A percentile compares a stretch with the other conserved stretches of the same genome.
phyloP scores from a whole-genome alignment of 1,284 basidiomycete species.

The Mycena citricolor region DNA sequence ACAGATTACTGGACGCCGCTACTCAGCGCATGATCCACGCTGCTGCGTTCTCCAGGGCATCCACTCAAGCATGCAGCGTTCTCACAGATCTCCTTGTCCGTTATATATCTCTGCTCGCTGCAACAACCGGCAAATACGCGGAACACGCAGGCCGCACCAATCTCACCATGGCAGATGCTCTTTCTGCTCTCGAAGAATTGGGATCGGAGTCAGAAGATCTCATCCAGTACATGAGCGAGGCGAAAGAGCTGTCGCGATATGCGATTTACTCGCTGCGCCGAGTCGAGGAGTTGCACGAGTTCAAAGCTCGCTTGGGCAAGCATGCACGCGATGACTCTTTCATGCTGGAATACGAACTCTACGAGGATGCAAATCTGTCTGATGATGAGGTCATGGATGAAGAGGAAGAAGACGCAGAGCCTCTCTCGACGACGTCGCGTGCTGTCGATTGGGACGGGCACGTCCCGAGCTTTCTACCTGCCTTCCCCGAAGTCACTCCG shows the following conservation, averaged over 20 bases:
- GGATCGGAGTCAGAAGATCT: slow-evolving; percentile 71
- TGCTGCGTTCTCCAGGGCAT: slow-evolving; percentile 70
- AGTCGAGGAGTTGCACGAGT: slow-evolving; percentile 66
- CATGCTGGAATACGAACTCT: slow-evolving; percentile 51
- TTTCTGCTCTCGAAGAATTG: slow-evolving; percentile 68
- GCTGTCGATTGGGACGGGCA: slow-evolving; percentile 57
- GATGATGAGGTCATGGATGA: slow-evolving; percentile 40
- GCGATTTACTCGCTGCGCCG: slow-evolving; percentile 58
- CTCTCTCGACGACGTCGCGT: slow-evolving; percentile 53
- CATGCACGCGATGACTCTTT: slow-evolving; percentile 55
- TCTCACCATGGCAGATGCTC: slow-evolving; percentile 55
- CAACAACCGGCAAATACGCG: slow-evolving; percentile 67
- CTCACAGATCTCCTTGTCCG: slow-evolving; percentile 72
- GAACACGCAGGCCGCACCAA: slow-evolving; percentile 64
- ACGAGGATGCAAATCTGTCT: slow-evolving; percentile 38
- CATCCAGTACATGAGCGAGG: slow-evolving; percentile 61
- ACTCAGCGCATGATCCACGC: slow-evolving; percentile 71
- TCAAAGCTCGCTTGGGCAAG: slow-evolving; percentile 55
- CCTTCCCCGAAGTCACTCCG: slow-evolving; percentile 48
- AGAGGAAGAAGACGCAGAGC: slow-evolving; percentile 35
- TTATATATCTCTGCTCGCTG: slow-evolving; percentile 62
- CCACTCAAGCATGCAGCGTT: slow-evolving; percentile 63
- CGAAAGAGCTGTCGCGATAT: slow-evolving; percentile 64
- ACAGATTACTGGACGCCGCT: slow-evolving; percentile 61
- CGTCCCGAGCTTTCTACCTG: slow-evolving; percentile 65